Conservation (phyloP, 306 rosid species). For the cucumber (Cucumis sativus) region Cucumber_9930_V3 NC_026660.2:25956001-25956500, state of each 20-base stretch:
- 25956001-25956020: constrained; percentile 80
- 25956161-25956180: neutral
- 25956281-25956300: neutral
- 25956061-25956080: constrained; percentile 43
- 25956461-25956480: constrained; percentile 58
- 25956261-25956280: neutral
- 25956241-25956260: neutral
- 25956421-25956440: constrained; percentile 53
- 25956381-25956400: neutral
- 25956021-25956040: constrained; percentile 44
- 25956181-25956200: neutral
- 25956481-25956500: constrained; percentile 58
- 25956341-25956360: neutral
- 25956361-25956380: neutral
- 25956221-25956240: neutral
- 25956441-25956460: constrained; percentile 43
- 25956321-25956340: neutral
- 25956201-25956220: neutral
- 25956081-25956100: constrained; percentile 19
- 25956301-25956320: neutral
- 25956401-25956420: neutral
- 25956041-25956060: constrained; percentile 57
- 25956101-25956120: neutral
- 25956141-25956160: neutral
- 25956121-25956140: neutral